phyloP scores from a whole-genome alignment of 805 yeast genomes.

The Cyberlindnera galapagoensis region DNA sequence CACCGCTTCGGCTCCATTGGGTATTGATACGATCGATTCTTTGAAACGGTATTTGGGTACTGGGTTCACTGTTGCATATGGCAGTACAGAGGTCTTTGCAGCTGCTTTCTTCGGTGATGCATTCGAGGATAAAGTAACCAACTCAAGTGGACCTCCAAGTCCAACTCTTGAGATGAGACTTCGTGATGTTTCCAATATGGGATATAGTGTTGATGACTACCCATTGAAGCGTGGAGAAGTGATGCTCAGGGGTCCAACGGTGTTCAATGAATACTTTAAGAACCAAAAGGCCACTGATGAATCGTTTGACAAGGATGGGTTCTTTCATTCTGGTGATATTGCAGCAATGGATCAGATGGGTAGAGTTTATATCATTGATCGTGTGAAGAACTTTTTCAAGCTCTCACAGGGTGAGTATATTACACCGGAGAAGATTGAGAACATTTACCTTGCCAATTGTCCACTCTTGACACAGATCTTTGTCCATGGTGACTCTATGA shows the following conservation, averaged over 20 bases:
- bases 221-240: conserved; percentile 51
- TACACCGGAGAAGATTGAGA: conserved; percentile 72
- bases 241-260: conserved; percentile 56
- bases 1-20: conserved; percentile 67
- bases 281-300: conserved; percentile 46
- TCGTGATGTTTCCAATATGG: conserved; percentile 57
- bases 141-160: conserved; percentile 53
- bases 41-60: conserved; percentile 49
- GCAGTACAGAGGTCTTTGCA: conserved; percentile 64
- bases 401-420: conserved; percentile 64
- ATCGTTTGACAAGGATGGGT: conserved; percentile 49
- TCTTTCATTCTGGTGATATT: conserved; percentile 66
- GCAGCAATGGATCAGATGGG: conserved; percentile 46
- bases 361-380: conserved; percentile 54
- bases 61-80: conserved; percentile 51
- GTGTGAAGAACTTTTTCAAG: conserved; percentile 76
- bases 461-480: conserved; percentile 49
- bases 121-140: conserved; percentile 32
- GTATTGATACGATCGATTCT: conserved; percentile 51
- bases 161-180: conserved; percentile 48
- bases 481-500: conserved; percentile 58
- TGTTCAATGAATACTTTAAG: conserved; percentile 49
- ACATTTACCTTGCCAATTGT: conserved; percentile 46
- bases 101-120: conserved; percentile 41
- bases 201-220: conserved; percentile 31